phyloP scores from a whole-genome alignment of 441 rosid species.

The Isatis lusitanica region DNA sequence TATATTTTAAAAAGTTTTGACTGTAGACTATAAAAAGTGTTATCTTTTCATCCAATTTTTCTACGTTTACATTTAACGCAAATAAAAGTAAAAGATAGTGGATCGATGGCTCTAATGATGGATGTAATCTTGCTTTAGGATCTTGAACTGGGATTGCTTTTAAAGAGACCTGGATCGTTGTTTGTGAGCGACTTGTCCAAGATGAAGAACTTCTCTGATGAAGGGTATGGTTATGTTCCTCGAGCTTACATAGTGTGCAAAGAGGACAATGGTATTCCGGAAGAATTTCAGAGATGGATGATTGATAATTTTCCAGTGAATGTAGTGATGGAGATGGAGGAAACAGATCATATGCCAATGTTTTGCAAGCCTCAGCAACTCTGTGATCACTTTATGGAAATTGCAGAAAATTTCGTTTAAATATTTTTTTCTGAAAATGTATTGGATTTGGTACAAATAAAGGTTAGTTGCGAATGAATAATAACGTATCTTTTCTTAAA shows the following conservation, averaged over 20 bases:
- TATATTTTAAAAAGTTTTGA: no score
- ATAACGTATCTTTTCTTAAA: background rate
- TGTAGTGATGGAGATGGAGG: slow-evolving; percentile 44
- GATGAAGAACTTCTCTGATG: slow-evolving; percentile 31
- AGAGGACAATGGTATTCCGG: slow-evolving; percentile 38
- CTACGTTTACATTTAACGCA: background rate
- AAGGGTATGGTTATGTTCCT: slow-evolving; percentile 43
- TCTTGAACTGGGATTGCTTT: slow-evolving; percentile 46
- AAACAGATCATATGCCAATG: slow-evolving; percentile 60
- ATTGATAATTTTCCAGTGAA: slow-evolving; percentile 41
- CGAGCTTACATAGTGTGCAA: slow-evolving; percentile 48
- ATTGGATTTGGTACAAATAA: background rate
- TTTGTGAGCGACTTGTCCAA: slow-evolving; percentile 41
- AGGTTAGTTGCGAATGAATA: background rate
- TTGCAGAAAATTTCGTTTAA: slow-evolving; percentile 33
- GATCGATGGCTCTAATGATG: background rate
- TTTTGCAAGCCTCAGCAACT: slow-evolving; percentile 47
- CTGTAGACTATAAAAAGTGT: background rate
- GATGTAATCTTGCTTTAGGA: slow-evolving; percentile 40
- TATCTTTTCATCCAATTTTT: background rate
- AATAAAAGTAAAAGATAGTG: background rate
- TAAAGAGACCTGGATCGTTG: slow-evolving; percentile 46
- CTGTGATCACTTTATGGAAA: slow-evolving; percentile 26
- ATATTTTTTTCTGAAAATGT: background rate
- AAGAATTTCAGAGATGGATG: slow-evolving; percentile 51